Percentiles rank a stretch among this genome's conserved stretches.
Evolutionary conservation across 192 early-diverging fungal species (phyloP).

Genomic region (Pecoramyces ruminantium): DNA sequence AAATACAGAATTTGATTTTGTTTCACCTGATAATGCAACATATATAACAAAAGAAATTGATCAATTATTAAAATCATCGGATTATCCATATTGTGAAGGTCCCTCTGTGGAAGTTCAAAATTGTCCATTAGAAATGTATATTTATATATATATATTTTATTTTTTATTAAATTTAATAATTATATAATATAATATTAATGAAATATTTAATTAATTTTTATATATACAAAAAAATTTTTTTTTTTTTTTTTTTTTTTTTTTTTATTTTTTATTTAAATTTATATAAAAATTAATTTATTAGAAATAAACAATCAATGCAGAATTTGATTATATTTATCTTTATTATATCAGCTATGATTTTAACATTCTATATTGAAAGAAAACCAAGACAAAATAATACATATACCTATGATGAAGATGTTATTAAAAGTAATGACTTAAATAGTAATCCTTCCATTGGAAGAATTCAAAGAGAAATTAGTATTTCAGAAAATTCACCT

Average conservation of each 20-base stretch:
- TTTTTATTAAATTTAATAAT: no score
- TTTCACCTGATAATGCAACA: not conserved
- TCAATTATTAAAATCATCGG: not conserved
- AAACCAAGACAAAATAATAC: not conserved
- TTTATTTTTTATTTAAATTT: no score
- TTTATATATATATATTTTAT: no score
- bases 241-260: no score
- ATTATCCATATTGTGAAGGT: not conserved
- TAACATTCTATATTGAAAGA: not conserved
- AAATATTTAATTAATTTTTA: no score
- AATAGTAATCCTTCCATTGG: not conserved
- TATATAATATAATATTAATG: no score
- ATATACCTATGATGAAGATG: no score
- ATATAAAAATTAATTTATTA: no score
- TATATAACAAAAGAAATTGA: not conserved
- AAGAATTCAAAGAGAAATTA: not conserved
- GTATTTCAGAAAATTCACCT: not conserved
- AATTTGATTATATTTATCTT: not conserved
- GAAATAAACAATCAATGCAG: not conserved
- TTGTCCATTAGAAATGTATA: not conserved
- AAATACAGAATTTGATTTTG: not conserved
- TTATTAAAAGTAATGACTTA: not conserved
- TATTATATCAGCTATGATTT: not conserved
- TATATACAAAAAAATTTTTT: no score
- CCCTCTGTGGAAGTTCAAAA: not conserved